Conservation (phyloP, 2,329 filamentous ascomycete species). For the Fusarium pseudograminearum region DNA sequence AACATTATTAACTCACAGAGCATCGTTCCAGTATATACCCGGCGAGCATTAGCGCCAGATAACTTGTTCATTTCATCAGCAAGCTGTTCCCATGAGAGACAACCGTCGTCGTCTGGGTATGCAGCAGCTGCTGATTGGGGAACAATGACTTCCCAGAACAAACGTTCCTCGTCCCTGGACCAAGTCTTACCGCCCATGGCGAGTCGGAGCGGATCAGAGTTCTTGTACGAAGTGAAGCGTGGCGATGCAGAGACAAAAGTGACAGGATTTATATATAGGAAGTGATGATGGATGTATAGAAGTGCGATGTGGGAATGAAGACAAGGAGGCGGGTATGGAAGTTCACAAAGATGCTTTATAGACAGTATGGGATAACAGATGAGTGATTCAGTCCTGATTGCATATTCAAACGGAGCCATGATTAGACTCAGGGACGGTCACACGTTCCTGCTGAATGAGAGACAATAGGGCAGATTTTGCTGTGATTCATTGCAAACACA, state of each 20-base stretch:
- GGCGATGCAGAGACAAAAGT: slow-evolving; percentile 3
- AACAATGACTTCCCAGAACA: slow-evolving; percentile 61
- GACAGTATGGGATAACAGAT: slow-evolving; percentile 14
- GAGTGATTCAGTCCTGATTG: slow-evolving; percentile 46
- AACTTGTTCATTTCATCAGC: slow-evolving; percentile 54
- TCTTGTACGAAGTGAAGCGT: not conserved
- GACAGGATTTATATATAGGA: slow-evolving; percentile 15
- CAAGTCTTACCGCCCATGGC: slow-evolving; percentile 65
- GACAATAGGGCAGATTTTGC: slow-evolving; percentile 11
- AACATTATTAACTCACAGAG: slow-evolving; percentile 47
- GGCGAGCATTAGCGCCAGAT: slow-evolving; percentile 53
- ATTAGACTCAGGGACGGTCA: slow-evolving; percentile 17
- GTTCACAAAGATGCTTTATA: slow-evolving; percentile 36
- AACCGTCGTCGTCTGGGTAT: slow-evolving; percentile 9
- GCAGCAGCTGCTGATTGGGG: slow-evolving; percentile 53
- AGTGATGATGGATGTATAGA: slow-evolving; percentile 4
- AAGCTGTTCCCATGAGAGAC: slow-evolving; percentile 54
- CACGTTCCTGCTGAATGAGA: slow-evolving; percentile 14
- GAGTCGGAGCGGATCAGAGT: not conserved
- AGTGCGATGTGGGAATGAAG: slow-evolving; percentile 4
- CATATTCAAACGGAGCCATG: slow-evolving; percentile 13
- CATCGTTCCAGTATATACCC: slow-evolving; percentile 56
- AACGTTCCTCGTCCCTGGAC: slow-evolving; percentile 60
- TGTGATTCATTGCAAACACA: slow-evolving; percentile 34
- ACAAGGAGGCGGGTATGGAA: slow-evolving; percentile 9